phyloP scores from a whole-genome alignment of 306 rosid species.

The Benincasa hispida region DNA sequence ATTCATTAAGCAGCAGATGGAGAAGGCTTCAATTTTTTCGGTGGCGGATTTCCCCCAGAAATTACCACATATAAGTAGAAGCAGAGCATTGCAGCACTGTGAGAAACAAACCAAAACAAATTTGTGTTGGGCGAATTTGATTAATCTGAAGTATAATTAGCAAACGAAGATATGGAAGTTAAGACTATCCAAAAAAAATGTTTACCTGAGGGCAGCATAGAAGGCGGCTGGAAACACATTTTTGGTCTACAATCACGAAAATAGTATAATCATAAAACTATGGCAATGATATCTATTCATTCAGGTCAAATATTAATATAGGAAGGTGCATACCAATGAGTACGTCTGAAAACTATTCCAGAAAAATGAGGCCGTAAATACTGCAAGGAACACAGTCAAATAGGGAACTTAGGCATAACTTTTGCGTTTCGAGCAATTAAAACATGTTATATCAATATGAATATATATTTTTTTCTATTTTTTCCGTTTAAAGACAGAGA shows the following conservation, averaged over 20 bases:
- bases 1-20: constrained; percentile 32
- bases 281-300: not conserved
- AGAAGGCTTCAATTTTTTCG: constrained; percentile 70
- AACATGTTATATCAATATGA: not conserved
- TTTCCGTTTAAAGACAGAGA: no score
- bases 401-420: not conserved
- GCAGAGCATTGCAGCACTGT: constrained; percentile 87
- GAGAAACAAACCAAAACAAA: constrained; percentile 9
- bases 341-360: constrained; percentile 72
- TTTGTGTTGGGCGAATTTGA: not conserved
- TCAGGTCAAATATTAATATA: not conserved
- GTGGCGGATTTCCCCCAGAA: constrained; percentile 89
- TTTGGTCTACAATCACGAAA: constrained; percentile 47
- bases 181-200: not conserved
- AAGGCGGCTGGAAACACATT: constrained; percentile 59
- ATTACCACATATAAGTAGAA: constrained; percentile 65
- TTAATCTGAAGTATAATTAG: not conserved
- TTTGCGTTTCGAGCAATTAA: not conserved
- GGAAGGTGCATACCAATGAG: constrained; percentile 35
- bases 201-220: constrained; percentile 49
- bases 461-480: no score
- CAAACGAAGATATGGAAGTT: not conserved
- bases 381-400: constrained; percentile 26
- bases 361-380: constrained; percentile 48
- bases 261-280: not conserved